These are phyloP conservation scores for Naganishia albida DNA, from an alignment of 1,284 basidiomycete genomes.

Conservation along the genomic window DNA sequence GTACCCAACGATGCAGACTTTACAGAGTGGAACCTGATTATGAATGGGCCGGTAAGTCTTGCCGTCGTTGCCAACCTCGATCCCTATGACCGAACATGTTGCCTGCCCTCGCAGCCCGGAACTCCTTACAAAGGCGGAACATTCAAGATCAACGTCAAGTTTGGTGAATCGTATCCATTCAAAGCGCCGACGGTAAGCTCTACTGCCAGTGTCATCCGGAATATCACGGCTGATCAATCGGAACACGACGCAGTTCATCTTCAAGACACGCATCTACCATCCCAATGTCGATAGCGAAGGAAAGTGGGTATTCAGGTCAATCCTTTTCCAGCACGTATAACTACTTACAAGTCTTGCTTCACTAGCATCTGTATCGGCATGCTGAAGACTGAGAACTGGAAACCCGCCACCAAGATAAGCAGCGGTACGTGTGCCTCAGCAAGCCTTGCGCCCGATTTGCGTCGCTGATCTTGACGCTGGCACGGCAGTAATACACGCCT, in stretches of 20 bases:
- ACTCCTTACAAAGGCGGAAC: conserved; percentile 83
- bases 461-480: not conserved
- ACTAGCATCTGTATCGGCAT: conserved; percentile 59
- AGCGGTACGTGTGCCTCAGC: conserved; percentile 59
- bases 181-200: conserved; percentile 73
- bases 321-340: conserved; percentile 20
- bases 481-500: conserved; percentile 67
- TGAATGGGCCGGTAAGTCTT: conserved; percentile 70
- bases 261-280: conserved; percentile 86
- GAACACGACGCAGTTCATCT: conserved; percentile 64
- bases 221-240: not conserved
- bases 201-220: not conserved
- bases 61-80: not conserved
- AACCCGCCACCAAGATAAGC: conserved; percentile 76
- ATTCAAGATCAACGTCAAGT: conserved; percentile 70
- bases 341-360: not conserved
- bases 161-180: conserved; percentile 82
- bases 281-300: conserved; percentile 91
- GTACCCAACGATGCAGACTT: conserved; percentile 71
- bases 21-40: conserved; percentile 72
- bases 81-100: not conserved
- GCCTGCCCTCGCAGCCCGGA: conserved; percentile 58
- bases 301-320: conserved; percentile 60
- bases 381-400: conserved; percentile 67
- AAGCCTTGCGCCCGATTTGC: conserved; percentile 2